Evolutionary conservation across 495 filamentous ascomycete species (phyloP).

Genomic region (Lepraria neglecta): DNA sequence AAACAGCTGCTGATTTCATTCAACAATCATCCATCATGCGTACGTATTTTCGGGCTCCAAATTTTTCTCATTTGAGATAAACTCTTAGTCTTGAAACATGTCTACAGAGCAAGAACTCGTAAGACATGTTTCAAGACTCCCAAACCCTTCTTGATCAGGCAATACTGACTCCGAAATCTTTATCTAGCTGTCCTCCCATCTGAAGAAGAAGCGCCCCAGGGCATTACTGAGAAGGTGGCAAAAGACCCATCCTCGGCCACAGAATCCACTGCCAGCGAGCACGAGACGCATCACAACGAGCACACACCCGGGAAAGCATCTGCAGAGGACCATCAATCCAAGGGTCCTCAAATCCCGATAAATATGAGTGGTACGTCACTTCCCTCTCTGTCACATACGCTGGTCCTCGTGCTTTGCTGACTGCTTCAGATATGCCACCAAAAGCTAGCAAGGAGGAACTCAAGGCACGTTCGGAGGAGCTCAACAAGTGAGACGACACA

Average conservation of each 20-base stretch:
- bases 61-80: too few relatives aligned
- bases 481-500: conserved; percentile 51
- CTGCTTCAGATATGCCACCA: conserved; percentile 43
- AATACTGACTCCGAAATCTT: too few relatives aligned
- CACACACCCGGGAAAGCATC: conserved; percentile 34
- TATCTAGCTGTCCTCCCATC: conserved; percentile 35
- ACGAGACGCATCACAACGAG: conserved; percentile 26
- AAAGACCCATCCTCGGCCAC: conserved; percentile 31
- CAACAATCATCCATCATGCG: too few relatives aligned
- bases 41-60: too few relatives aligned
- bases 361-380: conserved; percentile 34
- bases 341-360: conserved; percentile 42
- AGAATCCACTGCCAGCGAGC: conserved; percentile 30
- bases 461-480: conserved; percentile 52
- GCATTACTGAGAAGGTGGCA: conserved; percentile 31
- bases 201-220: conserved; percentile 36
- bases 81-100: too few relatives aligned
- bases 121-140: neutral
- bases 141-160: conserved; percentile 28
- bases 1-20: too few relatives aligned
- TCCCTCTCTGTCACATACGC: neutral
- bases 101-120: neutral
- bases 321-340: conserved; percentile 36
- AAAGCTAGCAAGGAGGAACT: conserved; percentile 62
- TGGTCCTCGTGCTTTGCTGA: neutral